These are phyloP conservation scores for Penicillium janthinellum DNA, from an alignment of 2,329 filamentous ascomycete genomes.

Conservation along the genomic window DNA sequence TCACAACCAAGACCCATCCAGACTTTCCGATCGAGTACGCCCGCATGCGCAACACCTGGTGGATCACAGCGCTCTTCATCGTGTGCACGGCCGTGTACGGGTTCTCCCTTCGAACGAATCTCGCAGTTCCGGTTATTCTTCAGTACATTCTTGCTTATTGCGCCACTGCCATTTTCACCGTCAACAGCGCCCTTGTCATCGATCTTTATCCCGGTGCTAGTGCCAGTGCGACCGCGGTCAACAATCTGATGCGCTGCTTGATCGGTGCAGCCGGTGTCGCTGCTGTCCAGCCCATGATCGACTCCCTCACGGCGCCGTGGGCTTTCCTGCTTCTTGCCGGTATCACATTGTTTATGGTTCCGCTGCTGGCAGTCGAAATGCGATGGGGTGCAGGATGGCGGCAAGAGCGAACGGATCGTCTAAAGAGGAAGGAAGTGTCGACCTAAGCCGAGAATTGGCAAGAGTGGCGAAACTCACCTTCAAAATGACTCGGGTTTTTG, in stretches of 20 bases:
- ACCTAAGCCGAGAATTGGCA: not conserved
- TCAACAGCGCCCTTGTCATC: conserved; percentile 42
- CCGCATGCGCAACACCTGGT: conserved; percentile 44
- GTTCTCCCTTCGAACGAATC: conserved; percentile 26
- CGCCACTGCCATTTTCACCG: conserved; percentile 38
- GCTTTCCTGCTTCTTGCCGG: conserved; percentile 34
- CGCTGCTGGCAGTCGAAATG: conserved; percentile 30
- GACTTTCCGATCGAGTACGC: conserved; percentile 48
- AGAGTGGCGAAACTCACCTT: not conserved
- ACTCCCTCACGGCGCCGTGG: conserved; percentile 33
- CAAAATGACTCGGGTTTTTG: not conserved
- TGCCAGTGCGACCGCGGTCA: conserved; percentile 41
- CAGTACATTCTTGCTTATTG: conserved; percentile 43
- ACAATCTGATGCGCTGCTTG: conserved; percentile 41
- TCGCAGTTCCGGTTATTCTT: conserved; percentile 41
- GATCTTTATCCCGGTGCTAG: conserved; percentile 39
- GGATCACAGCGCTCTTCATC: conserved; percentile 43
- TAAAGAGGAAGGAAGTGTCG: conserved; percentile 14
- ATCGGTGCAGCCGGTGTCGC: conserved; percentile 41
- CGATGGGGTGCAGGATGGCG: conserved; percentile 33
- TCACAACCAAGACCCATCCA: conserved; percentile 34
- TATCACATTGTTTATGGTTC: conserved; percentile 28
- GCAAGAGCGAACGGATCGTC: conserved; percentile 23
- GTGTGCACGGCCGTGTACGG: conserved; percentile 39
- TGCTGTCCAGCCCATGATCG: conserved; percentile 36